phyloP scores from a whole-genome alignment of 441 rosid species.

The Adansonia madagascariensis region DNA sequence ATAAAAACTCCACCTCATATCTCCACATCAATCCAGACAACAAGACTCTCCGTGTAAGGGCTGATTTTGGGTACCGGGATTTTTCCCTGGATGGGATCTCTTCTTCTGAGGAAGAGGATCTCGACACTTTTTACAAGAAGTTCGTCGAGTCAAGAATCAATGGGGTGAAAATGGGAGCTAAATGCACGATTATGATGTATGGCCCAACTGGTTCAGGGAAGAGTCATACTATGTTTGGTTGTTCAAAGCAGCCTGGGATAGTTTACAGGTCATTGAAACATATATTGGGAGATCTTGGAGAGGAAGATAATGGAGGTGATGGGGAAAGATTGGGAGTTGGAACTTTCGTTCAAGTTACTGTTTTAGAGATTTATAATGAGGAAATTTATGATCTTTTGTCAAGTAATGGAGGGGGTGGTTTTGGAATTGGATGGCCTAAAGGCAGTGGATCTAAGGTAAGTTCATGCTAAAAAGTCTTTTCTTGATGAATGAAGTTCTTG shows the following conservation, averaged over 20 bases:
- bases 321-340: constrained; percentile 37
- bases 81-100: constrained; percentile 90
- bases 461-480: not conserved
- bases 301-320: constrained; percentile 37
- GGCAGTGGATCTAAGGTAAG: constrained; percentile 67
- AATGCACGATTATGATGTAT: constrained; percentile 91
- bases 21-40: constrained; percentile 62
- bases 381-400: constrained; percentile 93
- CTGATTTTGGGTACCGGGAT: constrained; percentile 88
- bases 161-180: constrained; percentile 77
- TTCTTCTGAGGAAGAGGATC: constrained; percentile 73
- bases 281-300: constrained; percentile 66
- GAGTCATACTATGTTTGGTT: constrained; percentile 95
- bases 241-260: constrained; percentile 83
- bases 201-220: constrained; percentile 96
- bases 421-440: constrained; percentile 75
- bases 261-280: constrained; percentile 73
- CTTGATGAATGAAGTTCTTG: not conserved
- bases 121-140: constrained; percentile 69
- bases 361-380: constrained; percentile 90
- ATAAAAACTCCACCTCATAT: constrained; percentile 48
- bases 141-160: constrained; percentile 73
- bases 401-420: constrained; percentile 55
- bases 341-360: constrained; percentile 86
- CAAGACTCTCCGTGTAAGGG: constrained; percentile 67